Conservation (phyloP, 1,139 yeast species). For the Oligophagozyma castellii region DNA sequence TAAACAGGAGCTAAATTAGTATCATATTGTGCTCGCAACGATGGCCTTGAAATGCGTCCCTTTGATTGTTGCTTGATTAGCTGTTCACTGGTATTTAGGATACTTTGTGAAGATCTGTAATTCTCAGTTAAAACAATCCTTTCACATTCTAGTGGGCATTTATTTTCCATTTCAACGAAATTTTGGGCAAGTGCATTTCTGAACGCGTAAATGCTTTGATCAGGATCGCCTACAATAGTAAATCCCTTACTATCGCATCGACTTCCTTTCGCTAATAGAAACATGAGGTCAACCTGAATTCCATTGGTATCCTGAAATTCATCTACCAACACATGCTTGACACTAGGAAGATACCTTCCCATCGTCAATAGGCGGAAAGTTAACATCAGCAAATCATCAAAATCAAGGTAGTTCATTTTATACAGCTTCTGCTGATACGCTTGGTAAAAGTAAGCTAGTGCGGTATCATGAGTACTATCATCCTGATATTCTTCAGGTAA, state of each 20-base stretch:
- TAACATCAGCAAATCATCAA: conserved; percentile 64
- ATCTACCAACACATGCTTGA: conserved; percentile 71
- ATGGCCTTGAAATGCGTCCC: conserved; percentile 29
- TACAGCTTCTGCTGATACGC: conserved; percentile 39
- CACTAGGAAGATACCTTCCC: conserved; percentile 34
- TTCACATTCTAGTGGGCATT: conserved; percentile 28
- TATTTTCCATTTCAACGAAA: conserved; percentile 42
- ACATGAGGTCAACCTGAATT: conserved; percentile 59
- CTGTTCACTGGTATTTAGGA: conserved; percentile 49
- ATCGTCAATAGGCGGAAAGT: conserved; percentile 37
- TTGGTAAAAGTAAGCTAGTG: conserved; percentile 30
- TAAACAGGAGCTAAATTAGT: conserved; percentile 37
- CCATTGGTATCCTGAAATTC: conserved; percentile 89
- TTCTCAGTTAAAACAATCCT: conserved; percentile 46
- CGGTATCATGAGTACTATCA: conserved; percentile 20
- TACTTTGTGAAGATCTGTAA: conserved; percentile 65
- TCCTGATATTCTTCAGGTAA: conserved; percentile 28
- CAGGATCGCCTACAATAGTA: conserved; percentile 92
- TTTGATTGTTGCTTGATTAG: conserved; percentile 50
- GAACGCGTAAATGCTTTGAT: conserved; percentile 85
- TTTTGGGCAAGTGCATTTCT: conserved; percentile 66
- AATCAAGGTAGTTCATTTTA: conserved; percentile 41
- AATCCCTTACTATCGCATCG: conserved; percentile 32
- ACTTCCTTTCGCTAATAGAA: conserved; percentile 36
- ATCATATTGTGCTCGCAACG: conserved; percentile 33